Base-by-base conservation (phyloP, 345 rosid genomes). In the Rhizophora apiculata region DNA sequence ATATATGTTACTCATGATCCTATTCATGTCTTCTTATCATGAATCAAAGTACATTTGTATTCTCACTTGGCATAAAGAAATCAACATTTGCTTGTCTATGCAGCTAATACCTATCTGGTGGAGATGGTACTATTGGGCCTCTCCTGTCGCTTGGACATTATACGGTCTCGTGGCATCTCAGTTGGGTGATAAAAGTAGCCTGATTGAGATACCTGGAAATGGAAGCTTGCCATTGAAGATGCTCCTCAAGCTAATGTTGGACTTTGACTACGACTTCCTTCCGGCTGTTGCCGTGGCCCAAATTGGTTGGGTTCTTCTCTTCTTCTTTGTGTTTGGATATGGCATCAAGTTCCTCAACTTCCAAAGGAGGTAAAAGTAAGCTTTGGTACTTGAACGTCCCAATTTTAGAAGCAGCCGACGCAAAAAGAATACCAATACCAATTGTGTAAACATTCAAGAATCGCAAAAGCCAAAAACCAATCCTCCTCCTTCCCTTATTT, bases 21-120 rank as follows among this genome's bases (percentile, higher is more conserved):
- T 15, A 43, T 43, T 43, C 49, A 15, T 43, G 19, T 43, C 18
- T 43, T 43, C 18, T 43, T 19, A 13, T 13, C 49, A 15, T 15
- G 16, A 43, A 55, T 13, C 15, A 27, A 56, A 56, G 26, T 24
- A 56, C 0, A 24, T 54, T 39, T 62, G 53, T 39, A 20, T 36
- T 3, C 13, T 34, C 8, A 1, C 11, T 34, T 34, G 34, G 1
- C 13, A 21, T 13, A 5, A 20, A 6, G 18, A 53, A 20, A 55
- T 18, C 21, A 13, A 46, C 51, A 32, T 31, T 30, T 55, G 37
- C 39, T 62, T 18, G 11, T 66, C 16, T 53, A 0, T 16, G 79
- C 84, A 87, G 96, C 86, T 72, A 83, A 81, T 90, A 27, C 98
- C 96, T 0, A 59, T 85, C n/a, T 90, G 96, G 98, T 93, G 96